phyloP scores from a whole-genome alignment of 2,329 filamentous ascomycete genomes.

The Lachnellula hyalina region DNA sequence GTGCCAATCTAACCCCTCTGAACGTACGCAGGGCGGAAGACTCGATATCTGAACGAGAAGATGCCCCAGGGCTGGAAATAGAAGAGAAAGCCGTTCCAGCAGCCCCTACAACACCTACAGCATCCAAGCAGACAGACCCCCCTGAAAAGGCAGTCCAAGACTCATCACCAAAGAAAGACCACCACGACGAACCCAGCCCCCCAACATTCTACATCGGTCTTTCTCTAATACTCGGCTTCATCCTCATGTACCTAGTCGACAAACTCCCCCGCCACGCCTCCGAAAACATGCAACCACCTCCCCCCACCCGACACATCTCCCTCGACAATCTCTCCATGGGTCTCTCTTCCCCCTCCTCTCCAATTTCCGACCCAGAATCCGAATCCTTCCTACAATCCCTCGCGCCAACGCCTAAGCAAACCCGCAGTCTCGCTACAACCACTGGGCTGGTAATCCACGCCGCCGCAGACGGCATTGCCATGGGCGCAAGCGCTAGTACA shows the following conservation, averaged over 20 bases:
- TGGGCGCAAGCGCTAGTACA: slow-evolving; percentile 81
- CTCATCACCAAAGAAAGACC: slow-evolving; percentile 30
- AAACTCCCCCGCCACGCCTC: slow-evolving; percentile 70
- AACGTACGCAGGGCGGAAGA: neutral
- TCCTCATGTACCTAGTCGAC: slow-evolving; percentile 96
- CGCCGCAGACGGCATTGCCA: slow-evolving; percentile 88
- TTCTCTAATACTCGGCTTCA: slow-evolving; percentile 80
- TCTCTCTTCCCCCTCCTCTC: slow-evolving; percentile 31
- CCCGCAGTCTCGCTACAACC: slow-evolving; percentile 72
- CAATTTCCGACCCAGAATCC: slow-evolving; percentile 48
- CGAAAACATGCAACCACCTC: slow-evolving; percentile 57
- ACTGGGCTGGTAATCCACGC: slow-evolving; percentile 95
- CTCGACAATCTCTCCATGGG: slow-evolving; percentile 70
- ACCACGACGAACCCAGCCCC: slow-evolving; percentile 40
- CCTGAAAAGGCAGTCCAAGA: neutral
- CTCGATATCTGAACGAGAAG: neutral
- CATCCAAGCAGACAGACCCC: slow-evolving; percentile 8
- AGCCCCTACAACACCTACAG: slow-evolving; percentile 1
- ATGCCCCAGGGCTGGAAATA: neutral
- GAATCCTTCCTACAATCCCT: slow-evolving; percentile 56
- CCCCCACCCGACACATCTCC: slow-evolving; percentile 77
- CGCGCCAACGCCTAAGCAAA: slow-evolving; percentile 51
- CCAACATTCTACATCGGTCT: slow-evolving; percentile 78
- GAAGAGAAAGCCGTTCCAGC: neutral
- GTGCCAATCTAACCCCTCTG: neutral